phyloP scores from a whole-genome alignment of 495 filamentous ascomycete genomes.

The Neurospora discreta region DNA sequence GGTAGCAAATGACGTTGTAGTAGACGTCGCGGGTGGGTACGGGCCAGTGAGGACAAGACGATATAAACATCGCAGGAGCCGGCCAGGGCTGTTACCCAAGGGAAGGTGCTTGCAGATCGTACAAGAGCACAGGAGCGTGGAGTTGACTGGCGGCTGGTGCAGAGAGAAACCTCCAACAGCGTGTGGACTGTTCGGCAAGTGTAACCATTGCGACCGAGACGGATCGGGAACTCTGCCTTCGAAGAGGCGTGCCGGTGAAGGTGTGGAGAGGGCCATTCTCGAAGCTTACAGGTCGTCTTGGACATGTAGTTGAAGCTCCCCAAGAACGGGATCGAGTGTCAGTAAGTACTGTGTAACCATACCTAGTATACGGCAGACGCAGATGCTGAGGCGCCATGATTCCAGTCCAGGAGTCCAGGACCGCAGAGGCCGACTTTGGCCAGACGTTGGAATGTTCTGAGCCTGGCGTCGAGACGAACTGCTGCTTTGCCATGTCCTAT shows the following conservation, averaged over 20 bases:
- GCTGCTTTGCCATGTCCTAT: conserved; percentile 11
- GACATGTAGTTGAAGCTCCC: neutral
- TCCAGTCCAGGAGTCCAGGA: neutral
- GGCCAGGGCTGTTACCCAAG: neutral
- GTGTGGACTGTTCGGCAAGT: neutral
- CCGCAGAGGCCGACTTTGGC: neutral
- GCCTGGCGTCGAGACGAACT: neutral
- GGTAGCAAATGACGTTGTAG: neutral
- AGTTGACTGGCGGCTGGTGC: neutral
- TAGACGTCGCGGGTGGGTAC: neutral
- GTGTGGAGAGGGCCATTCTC: neutral
- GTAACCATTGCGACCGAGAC: neutral
- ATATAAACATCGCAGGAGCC: neutral
- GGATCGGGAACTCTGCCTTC: neutral
- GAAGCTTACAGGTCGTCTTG: neutral
- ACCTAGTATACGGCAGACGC: neutral
- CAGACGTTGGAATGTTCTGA: neutral
- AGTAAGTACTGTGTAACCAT: neutral
- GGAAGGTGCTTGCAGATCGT: neutral
- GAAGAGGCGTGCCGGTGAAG: neutral
- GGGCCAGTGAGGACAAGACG: neutral
- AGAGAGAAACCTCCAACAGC: neutral
- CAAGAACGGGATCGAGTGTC: neutral
- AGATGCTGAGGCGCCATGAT: neutral
- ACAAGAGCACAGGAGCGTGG: neutral